Evolutionary conservation across 306 rosid species (phyloP), one percentile per base, ranked within the genome.

Genomic region (Sphenostylis stenocarpa): DNA sequence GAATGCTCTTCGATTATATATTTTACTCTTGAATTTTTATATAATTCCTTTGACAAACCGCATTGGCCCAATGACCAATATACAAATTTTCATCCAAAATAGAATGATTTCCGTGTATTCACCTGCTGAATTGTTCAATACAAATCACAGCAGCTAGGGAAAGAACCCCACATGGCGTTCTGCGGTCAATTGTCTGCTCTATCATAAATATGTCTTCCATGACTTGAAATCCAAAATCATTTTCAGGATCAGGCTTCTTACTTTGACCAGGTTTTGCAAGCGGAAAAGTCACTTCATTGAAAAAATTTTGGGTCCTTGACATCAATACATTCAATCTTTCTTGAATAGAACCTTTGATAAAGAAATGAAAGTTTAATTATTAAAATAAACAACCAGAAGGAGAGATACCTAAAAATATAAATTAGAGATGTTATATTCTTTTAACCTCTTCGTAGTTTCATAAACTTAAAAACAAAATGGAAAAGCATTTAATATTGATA

Each of bases 111-210:
- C 63, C 34, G 41, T 38, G 80, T 63, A 71, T 80, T 89, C 87
- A 95, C 98, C 98, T 92, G 98, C 98, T 90, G 85, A 95, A 92
- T 87, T 95, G 98, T 85, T 95, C 98, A 52, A 92, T 87, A 38
- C 96, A 95, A 67, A 85, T 85, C 63, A 92, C 79, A 75, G 97
- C 96, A 70, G 96, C 92, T 24, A 87, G 77, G 80, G 98, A 95
- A 78, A 95, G 98, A 72, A 13, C 76, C 75, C 98, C 97, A 73
- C 82, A 60, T 12, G 92, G 89, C 41, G 87, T 89, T 83, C 75
- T 86, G 88, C 87, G 91, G 48, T 87, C 81, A 72, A 95, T 74
- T 4, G 97, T 95, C 77, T 81, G 88, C 64, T 95, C 97, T 47
- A 84, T 84, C 93, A 83, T 86, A 57, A 95, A 83, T 73, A 90